These are phyloP conservation scores for Lizonia empirigonia DNA, from an alignment of 2,329 filamentous ascomycete genomes.

Conservation along the genomic window DNA sequence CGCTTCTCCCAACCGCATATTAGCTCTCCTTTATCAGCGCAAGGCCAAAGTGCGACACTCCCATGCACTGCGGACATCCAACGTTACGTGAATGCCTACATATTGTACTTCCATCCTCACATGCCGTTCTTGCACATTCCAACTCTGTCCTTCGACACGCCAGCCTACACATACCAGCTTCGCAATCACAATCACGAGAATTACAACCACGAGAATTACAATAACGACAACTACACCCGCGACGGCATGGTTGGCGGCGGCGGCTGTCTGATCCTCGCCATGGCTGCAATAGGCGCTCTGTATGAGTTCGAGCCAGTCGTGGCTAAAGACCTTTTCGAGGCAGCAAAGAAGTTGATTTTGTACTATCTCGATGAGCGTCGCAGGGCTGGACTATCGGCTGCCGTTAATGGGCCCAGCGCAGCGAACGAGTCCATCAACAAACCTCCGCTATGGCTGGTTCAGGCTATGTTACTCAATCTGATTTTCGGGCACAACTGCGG, in stretches of 20 bases:
- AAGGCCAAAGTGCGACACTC: conserved; percentile 61
- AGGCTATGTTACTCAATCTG: conserved; percentile 95
- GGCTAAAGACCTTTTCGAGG: conserved; percentile 86
- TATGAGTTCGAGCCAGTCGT: conserved; percentile 83
- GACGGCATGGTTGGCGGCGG: conserved; percentile 72
- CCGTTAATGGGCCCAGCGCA: conserved; percentile 59
- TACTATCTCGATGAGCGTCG: conserved; percentile 89
- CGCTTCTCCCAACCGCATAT: conserved; percentile 65
- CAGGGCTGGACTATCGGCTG: conserved; percentile 76
- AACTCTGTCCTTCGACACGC: conserved; percentile 86
- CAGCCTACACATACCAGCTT: conserved; percentile 65
- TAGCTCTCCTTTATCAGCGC: conserved; percentile 57
- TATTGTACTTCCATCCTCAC: conserved; percentile 92
- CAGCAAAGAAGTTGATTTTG: conserved; percentile 94
- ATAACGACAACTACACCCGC: conserved; percentile 60
- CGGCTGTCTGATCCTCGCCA: conserved; percentile 83
- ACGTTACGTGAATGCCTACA: conserved; percentile 87
- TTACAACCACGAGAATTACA: conserved; percentile 65
- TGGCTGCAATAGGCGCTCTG: conserved; percentile 83
- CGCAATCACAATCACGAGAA: conserved; percentile 65
- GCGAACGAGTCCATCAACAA: conserved; percentile 66
- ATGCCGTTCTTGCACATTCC: conserved; percentile 92
- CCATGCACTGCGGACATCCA: conserved; percentile 86
- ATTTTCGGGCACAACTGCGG: conserved; percentile 95
- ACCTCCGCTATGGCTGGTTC: conserved; percentile 90